Evolutionary conservation across 768 basidiomycete species (phyloP).

Genomic region (Tylopilus rubrobrunneus): DNA sequence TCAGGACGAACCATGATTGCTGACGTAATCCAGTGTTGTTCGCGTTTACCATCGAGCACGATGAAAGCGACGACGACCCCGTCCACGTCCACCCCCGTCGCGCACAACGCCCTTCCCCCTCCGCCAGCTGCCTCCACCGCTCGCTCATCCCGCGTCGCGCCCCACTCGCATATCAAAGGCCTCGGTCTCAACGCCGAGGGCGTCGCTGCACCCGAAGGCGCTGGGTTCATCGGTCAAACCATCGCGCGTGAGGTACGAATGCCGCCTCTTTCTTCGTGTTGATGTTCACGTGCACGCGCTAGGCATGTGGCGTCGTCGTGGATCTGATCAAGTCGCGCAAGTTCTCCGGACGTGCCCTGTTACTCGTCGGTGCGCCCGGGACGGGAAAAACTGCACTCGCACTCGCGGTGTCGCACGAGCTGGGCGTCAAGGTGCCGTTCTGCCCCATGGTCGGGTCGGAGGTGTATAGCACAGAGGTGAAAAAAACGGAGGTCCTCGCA

Average conservation of each 20-base stretch:
- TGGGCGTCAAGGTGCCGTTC: conserved; percentile 93
- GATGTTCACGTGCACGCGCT: not conserved
- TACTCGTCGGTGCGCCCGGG: conserved; percentile 93
- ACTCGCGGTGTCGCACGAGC: conserved; percentile 90
- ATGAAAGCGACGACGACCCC: conserved; percentile 40
- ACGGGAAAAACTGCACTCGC: conserved; percentile 98
- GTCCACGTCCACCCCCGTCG: conserved; percentile 51
- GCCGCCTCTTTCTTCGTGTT: not conserved
- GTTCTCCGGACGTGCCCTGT: conserved; percentile 88
- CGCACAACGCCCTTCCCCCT: conserved; percentile 71
- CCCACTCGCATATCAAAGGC: conserved; percentile 74
- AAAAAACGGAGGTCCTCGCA: conserved; percentile 98
- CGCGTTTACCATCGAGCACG: not conserved
- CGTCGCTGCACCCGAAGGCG: conserved; percentile 57
- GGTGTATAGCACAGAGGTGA: conserved; percentile 94
- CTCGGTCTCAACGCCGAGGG: conserved; percentile 88
- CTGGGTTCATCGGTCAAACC: conserved; percentile 52
- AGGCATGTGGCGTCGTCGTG: conserved; percentile 91
- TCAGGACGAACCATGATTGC: too few relatives aligned
- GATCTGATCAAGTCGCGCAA: conserved; percentile 88
- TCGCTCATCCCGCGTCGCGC: conserved; percentile 48
- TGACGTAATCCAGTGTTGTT: too few relatives aligned
- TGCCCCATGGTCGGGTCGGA: conserved; percentile 99
- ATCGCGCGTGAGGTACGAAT: conserved; percentile 82
- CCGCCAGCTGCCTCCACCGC: conserved; percentile 45